phyloP scores from a whole-genome alignment of 2,329 filamentous ascomycete species.

The Purpureocillium takamizusanense region DNA sequence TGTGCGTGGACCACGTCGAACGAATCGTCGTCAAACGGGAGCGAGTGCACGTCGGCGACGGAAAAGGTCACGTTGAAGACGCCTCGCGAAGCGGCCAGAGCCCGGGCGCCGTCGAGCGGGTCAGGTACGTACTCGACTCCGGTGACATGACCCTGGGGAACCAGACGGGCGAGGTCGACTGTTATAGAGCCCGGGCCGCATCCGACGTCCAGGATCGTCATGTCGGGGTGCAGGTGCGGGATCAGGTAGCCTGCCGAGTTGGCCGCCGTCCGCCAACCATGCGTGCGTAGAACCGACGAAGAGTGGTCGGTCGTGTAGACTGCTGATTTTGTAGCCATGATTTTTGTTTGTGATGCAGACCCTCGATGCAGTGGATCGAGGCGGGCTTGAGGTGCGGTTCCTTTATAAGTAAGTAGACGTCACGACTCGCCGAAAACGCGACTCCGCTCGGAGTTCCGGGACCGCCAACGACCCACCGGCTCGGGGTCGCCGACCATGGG shows the following conservation, averaged over 20 bases:
- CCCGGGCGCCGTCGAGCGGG: background rate
- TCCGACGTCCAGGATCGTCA: background rate
- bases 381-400: too few species aligned
- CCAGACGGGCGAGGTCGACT: background rate
- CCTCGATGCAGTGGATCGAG: too few species aligned
- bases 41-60: background rate
- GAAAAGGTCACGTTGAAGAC: background rate
- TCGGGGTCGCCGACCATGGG: too few species aligned
- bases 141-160: background rate
- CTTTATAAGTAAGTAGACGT: too few species aligned
- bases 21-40: background rate
- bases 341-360: too few species aligned
- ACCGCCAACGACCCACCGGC: too few species aligned
- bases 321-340: background rate
- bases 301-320: background rate
- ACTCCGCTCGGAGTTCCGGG: too few species aligned
- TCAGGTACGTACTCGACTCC: background rate
- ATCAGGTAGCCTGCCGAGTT: background rate
- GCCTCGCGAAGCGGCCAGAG: background rate
- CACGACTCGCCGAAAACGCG: too few species aligned
- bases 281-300: background rate
- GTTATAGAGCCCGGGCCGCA: background rate
- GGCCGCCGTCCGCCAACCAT: background rate
- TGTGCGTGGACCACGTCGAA: conserved; percentile 1
- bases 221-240: background rate